Evolutionary conservation across 139 green algal genomes (phyloP).

Genomic region (Raphidocelis subcapitata): DNA sequence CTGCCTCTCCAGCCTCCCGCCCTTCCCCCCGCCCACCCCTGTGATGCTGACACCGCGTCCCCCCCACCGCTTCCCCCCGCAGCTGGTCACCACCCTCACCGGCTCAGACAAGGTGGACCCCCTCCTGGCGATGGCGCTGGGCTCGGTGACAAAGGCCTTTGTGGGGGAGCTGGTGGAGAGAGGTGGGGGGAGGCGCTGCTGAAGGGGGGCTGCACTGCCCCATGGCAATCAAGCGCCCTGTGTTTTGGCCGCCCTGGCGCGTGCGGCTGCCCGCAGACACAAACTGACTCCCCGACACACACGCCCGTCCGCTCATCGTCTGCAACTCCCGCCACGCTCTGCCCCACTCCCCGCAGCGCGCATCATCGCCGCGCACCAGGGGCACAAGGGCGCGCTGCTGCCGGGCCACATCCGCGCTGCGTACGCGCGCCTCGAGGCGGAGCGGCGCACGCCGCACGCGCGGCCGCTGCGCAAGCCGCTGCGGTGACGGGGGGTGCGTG

Average conservation of each 20-base stretch:
- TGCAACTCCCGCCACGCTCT: background rate
- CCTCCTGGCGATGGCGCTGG: constrained; percentile 61
- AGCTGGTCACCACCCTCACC: constrained; percentile 32
- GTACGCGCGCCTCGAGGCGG: constrained; percentile 52
- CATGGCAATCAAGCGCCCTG: too few species aligned
- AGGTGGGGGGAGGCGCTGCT: constrained; percentile 34
- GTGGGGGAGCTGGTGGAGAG: constrained; percentile 75
- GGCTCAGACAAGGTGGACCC: constrained; percentile 35
- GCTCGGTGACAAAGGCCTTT: constrained; percentile 73
- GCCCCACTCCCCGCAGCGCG: constrained; percentile 44
- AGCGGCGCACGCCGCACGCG: constrained; percentile 35
- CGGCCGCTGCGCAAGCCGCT: constrained; percentile 1
- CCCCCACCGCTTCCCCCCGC: background rate
- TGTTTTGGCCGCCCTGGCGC: too few species aligned
- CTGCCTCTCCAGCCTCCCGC: background rate
- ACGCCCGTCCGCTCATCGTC: background rate
- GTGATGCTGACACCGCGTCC: background rate
- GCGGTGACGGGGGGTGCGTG: background rate
- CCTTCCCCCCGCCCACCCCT: background rate
- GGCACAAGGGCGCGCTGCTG: constrained; percentile 57
- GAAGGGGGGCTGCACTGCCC: too few species aligned
- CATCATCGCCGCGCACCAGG: constrained; percentile 46
- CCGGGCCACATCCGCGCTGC: constrained; percentile 60
- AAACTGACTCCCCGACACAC: background rate
- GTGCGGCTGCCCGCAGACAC: too few species aligned